Percentiles rank a stretch among this genome's conserved stretches.
Evolutionary conservation across 495 filamentous ascomycete genomes (phyloP).

Genomic region (Penicillium longicatenatum): DNA sequence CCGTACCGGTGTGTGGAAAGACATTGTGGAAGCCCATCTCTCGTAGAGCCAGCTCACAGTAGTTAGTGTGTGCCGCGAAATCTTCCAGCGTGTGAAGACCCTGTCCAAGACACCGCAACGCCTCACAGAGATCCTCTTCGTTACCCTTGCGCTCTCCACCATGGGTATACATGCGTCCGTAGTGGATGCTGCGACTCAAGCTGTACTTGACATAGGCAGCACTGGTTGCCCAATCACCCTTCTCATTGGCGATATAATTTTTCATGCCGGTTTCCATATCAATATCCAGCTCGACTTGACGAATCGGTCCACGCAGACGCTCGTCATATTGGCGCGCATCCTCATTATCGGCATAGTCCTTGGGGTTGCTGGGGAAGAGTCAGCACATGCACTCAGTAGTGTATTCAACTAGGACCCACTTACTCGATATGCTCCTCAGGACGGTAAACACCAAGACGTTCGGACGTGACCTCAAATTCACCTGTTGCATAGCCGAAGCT

Average conservation of each 20-base stretch:
- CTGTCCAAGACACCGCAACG: constrained; percentile 85
- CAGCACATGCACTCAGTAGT: not conserved
- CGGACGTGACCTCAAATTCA: constrained; percentile 94
- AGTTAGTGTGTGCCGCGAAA: constrained; percentile 94
- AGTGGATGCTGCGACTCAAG: constrained; percentile 83
- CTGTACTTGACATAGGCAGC: constrained; percentile 87
- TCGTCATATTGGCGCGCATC: constrained; percentile 85
- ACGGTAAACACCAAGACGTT: constrained; percentile 87
- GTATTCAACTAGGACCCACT: constrained; percentile 11
- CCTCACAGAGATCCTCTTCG: constrained; percentile 88
- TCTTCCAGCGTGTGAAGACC: constrained; percentile 93
- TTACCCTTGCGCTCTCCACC: constrained; percentile 65
- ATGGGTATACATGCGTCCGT: constrained; percentile 79
- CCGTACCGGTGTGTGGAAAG: constrained; percentile 81
- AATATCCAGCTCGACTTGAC: constrained; percentile 74
- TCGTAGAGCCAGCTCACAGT: constrained; percentile 81
- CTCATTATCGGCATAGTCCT: constrained; percentile 84
- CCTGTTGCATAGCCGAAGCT: constrained; percentile 94
- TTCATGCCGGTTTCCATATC: constrained; percentile 92
- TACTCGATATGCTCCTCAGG: constrained; percentile 91
- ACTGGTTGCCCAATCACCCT: constrained; percentile 81
- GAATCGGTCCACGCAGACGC: constrained; percentile 78
- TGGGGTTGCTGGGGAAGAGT: constrained; percentile 60
- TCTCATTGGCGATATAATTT: constrained; percentile 96
- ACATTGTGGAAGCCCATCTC: constrained; percentile 82